Conservation (phyloP, 108 stramenopile species). For the Discostella stelligeroides region DNA sequence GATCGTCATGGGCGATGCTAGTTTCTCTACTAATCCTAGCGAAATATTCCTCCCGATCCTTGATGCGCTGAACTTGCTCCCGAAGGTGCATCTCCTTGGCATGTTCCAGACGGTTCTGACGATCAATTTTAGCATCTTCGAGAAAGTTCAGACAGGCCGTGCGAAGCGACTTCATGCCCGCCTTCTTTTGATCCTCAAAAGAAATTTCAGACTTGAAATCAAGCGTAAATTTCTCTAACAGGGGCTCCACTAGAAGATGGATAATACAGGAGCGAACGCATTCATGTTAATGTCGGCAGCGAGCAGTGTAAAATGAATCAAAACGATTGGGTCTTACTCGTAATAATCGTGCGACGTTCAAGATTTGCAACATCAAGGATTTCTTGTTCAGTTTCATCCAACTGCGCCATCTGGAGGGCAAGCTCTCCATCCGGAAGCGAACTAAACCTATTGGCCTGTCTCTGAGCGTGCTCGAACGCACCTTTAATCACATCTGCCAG, state of each 20-base stretch:
- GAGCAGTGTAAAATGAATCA: background rate
- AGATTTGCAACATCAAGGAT: constrained; percentile 35
- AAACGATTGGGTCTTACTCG: constrained; percentile 15
- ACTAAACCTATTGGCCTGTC: constrained; percentile 31
- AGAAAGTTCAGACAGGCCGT: constrained; percentile 36
- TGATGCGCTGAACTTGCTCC: constrained; percentile 4
- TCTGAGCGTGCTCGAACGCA: constrained; percentile 40
- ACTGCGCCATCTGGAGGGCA: constrained; percentile 40
- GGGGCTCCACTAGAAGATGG: constrained; percentile 24
- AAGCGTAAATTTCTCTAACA: constrained; percentile 37
- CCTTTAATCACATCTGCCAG: constrained; percentile 22
- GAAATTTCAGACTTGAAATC: constrained; percentile 27
- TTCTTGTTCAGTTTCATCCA: constrained; percentile 37
- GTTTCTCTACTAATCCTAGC: constrained; percentile 1
- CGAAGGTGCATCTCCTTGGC: constrained; percentile 13
- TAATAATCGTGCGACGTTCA: constrained; percentile 28
- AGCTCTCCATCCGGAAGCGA: constrained; percentile 41
- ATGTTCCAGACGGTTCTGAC: constrained; percentile 30
- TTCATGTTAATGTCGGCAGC: background rate
- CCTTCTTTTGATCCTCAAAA: constrained; percentile 29
- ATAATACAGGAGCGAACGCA: background rate
- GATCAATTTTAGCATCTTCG: constrained; percentile 26
- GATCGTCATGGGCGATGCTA: background rate
- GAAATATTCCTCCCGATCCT: constrained; percentile 9
- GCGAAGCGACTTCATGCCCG: constrained; percentile 16